These are phyloP conservation scores for Dissoconium aciculare DNA, from an alignment of 2,329 filamentous ascomycete species.

Conservation along the genomic window DNA sequence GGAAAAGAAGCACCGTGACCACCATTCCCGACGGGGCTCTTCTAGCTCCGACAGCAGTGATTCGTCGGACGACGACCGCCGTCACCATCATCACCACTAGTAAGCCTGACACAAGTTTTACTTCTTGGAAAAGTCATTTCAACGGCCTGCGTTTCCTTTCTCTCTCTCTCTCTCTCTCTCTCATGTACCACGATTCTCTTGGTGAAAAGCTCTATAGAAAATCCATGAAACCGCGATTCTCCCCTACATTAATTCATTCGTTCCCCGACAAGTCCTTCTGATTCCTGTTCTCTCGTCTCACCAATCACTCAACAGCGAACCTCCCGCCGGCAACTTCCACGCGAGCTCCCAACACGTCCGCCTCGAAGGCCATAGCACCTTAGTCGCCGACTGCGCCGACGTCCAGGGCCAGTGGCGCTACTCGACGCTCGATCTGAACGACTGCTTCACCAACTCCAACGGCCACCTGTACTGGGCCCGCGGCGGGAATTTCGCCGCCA, in stretches of 20 bases:
- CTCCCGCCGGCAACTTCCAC: slow-evolving; percentile 27
- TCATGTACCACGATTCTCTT: too few species aligned
- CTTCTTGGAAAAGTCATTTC: too few species aligned
- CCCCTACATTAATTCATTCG: too few species aligned
- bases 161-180: too few species aligned
- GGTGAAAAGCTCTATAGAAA: too few species aligned
- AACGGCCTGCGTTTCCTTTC: too few species aligned
- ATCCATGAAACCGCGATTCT: too few species aligned
- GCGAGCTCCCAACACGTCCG: slow-evolving; percentile 20
- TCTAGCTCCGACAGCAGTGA: slow-evolving; percentile 5
- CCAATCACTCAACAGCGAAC: too few species aligned
- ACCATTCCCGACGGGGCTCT: too few species aligned
- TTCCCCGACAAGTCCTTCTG: too few species aligned
- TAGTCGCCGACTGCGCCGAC: slow-evolving; percentile 25
- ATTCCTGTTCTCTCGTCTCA: too few species aligned
- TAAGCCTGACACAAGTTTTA: too few species aligned
- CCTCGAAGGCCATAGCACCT: slow-evolving; percentile 23
- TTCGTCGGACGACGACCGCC: slow-evolving; percentile 8
- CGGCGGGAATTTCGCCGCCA: slow-evolving; percentile 26
- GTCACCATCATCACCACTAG: slow-evolving; percentile 6
- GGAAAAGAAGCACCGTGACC: slow-evolving; percentile 2
- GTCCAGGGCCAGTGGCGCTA: slow-evolving; percentile 21
- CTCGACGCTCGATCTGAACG: slow-evolving; percentile 25
- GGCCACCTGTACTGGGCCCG: slow-evolving; percentile 25
- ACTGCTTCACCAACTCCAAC: slow-evolving; percentile 25